phyloP scores from a whole-genome alignment of 108 stramenopile species.

The Skeletonema potamos region DNA sequence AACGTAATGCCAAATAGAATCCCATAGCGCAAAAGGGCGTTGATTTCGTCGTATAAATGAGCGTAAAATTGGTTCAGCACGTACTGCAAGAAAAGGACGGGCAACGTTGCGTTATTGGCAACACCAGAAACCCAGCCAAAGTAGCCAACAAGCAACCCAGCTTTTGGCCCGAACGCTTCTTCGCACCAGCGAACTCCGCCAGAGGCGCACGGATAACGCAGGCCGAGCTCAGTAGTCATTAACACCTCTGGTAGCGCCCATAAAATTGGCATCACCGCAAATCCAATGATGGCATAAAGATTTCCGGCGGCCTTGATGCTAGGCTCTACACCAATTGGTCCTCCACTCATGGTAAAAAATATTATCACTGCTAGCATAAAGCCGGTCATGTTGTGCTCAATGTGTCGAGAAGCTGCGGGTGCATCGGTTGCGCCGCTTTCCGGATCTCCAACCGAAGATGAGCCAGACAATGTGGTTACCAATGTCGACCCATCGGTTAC shows the following conservation, averaged over 20 bases:
- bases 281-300: slow-evolving; percentile 80
- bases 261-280: slow-evolving; percentile 78
- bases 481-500: not conserved
- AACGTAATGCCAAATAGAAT: slow-evolving; percentile 12
- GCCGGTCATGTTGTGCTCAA: not conserved
- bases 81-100: slow-evolving; percentile 84
- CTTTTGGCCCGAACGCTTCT: slow-evolving; percentile 83
- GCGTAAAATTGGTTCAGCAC: slow-evolving; percentile 53
- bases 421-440: not conserved
- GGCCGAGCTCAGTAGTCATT: slow-evolving; percentile 88
- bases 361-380: slow-evolving; percentile 29
- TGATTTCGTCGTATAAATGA: slow-evolving; percentile 13
- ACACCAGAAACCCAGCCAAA: slow-evolving; percentile 90
- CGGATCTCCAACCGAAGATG: not conserved
- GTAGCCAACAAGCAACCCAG: slow-evolving; percentile 87
- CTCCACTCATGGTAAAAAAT: slow-evolving; percentile 46
- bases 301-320: slow-evolving; percentile 81
- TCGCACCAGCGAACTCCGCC: slow-evolving; percentile 88
- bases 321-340: slow-evolving; percentile 92
- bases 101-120: slow-evolving; percentile 90
- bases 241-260: slow-evolving; percentile 95
- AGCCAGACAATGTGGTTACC: not conserved
- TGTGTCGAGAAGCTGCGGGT: not conserved
- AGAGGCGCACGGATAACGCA: slow-evolving; percentile 88
- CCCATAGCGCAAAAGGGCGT: slow-evolving; percentile 21